phyloP scores from a whole-genome alignment of 768 basidiomycete species.

The Asterophora parasitica region DNA sequence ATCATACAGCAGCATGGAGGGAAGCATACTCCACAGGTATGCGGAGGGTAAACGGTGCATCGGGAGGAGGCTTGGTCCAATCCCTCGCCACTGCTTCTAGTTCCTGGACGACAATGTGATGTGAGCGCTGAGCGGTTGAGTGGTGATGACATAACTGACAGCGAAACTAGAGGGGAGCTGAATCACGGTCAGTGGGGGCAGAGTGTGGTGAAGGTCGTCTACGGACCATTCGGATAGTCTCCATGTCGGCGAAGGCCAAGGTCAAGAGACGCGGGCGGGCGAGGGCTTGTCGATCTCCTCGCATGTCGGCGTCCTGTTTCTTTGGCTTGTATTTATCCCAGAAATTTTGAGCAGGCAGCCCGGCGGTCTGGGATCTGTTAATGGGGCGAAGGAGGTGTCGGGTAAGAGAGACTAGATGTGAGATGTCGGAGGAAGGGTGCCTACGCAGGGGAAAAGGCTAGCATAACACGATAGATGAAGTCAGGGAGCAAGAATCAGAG shows the following conservation, averaged over 20 bases:
- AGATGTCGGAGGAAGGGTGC: conserved; percentile 24
- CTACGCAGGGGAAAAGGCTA: conserved; percentile 66
- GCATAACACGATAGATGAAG: too few species aligned
- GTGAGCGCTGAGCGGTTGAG: conserved; percentile 8
- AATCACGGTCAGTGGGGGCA: conserved; percentile 8
- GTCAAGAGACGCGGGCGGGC: conserved; percentile 74
- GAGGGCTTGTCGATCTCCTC: conserved; percentile 48
- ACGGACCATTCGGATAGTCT: conserved; percentile 72
- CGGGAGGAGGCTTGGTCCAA: conserved; percentile 84
- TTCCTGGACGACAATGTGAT: conserved; percentile 44
- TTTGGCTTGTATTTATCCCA: conserved; percentile 73
- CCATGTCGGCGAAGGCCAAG: conserved; percentile 80
- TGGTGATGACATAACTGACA: conserved; percentile 37
- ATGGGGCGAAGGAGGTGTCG: conserved; percentile 29
- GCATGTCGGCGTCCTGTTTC: conserved; percentile 60
- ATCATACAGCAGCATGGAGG: conserved; percentile 67
- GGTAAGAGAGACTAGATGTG: conserved; percentile 24
- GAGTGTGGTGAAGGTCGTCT: not conserved
- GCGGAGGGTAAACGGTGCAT: conserved; percentile 68
- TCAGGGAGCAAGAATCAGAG: conserved; percentile 25
- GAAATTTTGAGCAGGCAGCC: conserved; percentile 48
- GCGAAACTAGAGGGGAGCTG: conserved; percentile 67
- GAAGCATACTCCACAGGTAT: conserved; percentile 87
- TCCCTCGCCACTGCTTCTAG: conserved; percentile 75
- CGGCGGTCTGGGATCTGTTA: conserved; percentile 62